A percentile compares a stretch with the other conserved stretches of the same genome.
These are phyloP conservation scores for Phaseolus lunatus DNA, from an alignment of 306 rosid species.

Conservation along the genomic window DNA sequence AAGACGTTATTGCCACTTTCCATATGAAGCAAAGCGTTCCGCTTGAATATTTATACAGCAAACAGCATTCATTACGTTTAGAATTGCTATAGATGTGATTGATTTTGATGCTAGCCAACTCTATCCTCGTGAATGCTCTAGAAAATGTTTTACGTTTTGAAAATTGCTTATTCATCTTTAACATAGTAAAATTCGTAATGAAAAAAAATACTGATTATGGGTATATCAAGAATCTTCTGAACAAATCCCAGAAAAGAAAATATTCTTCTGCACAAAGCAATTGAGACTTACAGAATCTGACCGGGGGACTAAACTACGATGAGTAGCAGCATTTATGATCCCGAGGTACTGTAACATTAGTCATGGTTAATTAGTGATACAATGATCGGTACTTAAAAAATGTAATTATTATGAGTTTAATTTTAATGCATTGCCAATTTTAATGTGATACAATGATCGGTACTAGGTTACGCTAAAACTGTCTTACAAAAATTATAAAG, in stretches of 20 bases:
- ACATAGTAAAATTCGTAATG: neutral
- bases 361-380: neutral
- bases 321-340: neutral
- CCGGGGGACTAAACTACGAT: neutral
- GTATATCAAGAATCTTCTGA: neutral
- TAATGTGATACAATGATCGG: too few species aligned
- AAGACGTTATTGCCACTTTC: conserved; percentile 15
- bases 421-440: neutral
- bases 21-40: conserved; percentile 3
- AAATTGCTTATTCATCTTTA: neutral
- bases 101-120: neutral
- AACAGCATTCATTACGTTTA: neutral
- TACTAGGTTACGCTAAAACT: too few species aligned
- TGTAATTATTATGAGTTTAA: neutral
- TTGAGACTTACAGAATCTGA: neutral
- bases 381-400: neutral
- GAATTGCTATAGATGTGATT: neutral
- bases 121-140: neutral
- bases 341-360: neutral
- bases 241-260: neutral
- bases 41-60: conserved; percentile 21
- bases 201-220: neutral
- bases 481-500: too few species aligned
- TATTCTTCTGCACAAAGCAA: neutral
- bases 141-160: neutral